A percentile compares a stretch with the other conserved stretches of the same genome.
Conservation (phyloP, 108 stramenopile genomes). For the Cyclotella baltica region DNA sequence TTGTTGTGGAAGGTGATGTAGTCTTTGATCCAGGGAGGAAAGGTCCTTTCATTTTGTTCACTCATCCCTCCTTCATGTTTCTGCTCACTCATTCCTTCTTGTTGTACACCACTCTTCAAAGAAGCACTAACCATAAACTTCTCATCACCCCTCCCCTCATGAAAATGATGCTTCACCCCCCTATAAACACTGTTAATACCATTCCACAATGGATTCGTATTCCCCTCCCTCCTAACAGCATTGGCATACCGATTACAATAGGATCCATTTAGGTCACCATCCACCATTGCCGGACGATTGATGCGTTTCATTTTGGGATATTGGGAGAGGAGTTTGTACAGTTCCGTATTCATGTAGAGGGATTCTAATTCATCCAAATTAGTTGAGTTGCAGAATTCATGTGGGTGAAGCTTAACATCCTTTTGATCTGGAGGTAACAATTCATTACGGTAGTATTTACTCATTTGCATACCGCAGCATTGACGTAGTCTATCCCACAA, state of each 20-base stretch:
- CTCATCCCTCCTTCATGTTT: too few relatives aligned
- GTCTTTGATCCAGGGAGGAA: neutral
- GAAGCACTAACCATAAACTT: too few relatives aligned
- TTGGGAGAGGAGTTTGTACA: constrained; percentile 5
- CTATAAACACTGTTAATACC: too few relatives aligned
- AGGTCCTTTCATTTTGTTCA: neutral
- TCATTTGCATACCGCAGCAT: constrained; percentile 24
- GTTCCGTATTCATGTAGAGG: neutral
- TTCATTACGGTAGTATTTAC: constrained; percentile 16
- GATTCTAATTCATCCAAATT: neutral
- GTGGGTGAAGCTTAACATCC: neutral
- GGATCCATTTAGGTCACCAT: constrained; percentile 9
- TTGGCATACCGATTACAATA: constrained; percentile 3
- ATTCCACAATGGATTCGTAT: too few relatives aligned
- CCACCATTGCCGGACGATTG: constrained; percentile 15
- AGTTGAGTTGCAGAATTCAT: neutral
- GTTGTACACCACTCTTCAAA: too few relatives aligned
- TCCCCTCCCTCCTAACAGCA: too few relatives aligned
- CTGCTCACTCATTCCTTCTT: too few relatives aligned
- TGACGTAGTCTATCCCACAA: constrained; percentile 14
- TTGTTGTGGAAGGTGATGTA: neutral
- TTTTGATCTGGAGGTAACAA: constrained; percentile 7
- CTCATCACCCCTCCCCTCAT: too few relatives aligned
- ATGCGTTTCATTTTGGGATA: neutral
- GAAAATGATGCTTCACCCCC: too few relatives aligned